Conservation (phyloP, 202 grass and related monocot species). For the Panicum hallii region DNA sequence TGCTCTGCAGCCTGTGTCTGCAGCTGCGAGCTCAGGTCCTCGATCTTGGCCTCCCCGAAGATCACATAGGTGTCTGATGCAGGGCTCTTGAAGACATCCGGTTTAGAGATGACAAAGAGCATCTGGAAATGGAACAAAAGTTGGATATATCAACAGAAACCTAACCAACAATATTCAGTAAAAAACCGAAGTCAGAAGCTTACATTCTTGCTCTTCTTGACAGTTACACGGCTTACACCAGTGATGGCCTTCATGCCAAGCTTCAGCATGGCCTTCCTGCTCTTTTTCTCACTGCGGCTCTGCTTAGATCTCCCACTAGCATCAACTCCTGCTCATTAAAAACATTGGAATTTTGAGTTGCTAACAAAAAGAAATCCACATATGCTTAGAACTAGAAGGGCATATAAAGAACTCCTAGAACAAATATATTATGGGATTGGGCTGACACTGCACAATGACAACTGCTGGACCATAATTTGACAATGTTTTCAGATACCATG, state of each 20-base stretch:
- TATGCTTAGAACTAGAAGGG: neutral
- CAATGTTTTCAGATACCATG: neutral
- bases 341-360: neutral
- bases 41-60: slow-evolving; percentile 76
- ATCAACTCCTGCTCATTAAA: slow-evolving; percentile 56
- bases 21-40: slow-evolving; percentile 74
- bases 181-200: neutral
- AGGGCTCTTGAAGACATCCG: slow-evolving; percentile 84
- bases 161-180: neutral
- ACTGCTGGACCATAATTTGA: neutral
- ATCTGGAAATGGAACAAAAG: slow-evolving; percentile 53
- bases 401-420: neutral
- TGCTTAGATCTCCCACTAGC: slow-evolving; percentile 70
- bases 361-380: neutral
- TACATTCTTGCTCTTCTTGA: slow-evolving; percentile 86
- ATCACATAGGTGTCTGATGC: slow-evolving; percentile 75
- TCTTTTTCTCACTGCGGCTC: slow-evolving; percentile 85
- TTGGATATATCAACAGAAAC: neutral
- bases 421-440: neutral
- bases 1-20: slow-evolving; percentile 69
- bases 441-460: neutral
- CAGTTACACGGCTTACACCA: slow-evolving; percentile 76
- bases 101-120: slow-evolving; percentile 78
- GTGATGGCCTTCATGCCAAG: slow-evolving; percentile 79
- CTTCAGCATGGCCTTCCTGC: slow-evolving; percentile 79